Percentiles rank a stretch among this genome's conserved stretches.
phyloP scores from a whole-genome alignment of 108 stramenopile species.

The Nitzschia sp. region DNA sequence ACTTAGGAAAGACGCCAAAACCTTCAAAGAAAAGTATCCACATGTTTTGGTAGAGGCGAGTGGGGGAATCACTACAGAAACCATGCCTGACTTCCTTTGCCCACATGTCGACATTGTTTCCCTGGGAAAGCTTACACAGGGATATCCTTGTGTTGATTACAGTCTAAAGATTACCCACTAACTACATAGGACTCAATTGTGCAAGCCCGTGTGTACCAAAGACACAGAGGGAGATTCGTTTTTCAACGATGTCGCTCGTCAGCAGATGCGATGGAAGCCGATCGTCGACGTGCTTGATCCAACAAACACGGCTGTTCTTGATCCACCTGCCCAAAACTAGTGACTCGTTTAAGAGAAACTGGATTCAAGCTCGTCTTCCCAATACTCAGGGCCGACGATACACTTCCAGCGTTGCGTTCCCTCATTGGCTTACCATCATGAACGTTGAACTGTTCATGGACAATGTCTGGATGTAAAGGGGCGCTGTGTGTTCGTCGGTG shows the following conservation, averaged over 20 bases:
- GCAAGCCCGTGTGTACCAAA: no score
- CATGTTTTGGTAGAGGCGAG: constrained; percentile 94
- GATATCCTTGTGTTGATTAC: constrained; percentile 94
- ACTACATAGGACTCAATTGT: no score
- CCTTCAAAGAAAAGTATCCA: constrained; percentile 85
- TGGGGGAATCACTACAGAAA: constrained; percentile 96
- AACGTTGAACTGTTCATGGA: neutral
- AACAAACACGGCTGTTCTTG: constrained; percentile 55
- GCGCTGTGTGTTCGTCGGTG: constrained; percentile 45
- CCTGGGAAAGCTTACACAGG: constrained; percentile 97
- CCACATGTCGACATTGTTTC: constrained; percentile 94
- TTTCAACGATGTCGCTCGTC: neutral
- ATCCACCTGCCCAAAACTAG: constrained; percentile 46
- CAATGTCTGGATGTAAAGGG: constrained; percentile 12
- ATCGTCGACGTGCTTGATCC: constrained; percentile 48
- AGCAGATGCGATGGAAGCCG: constrained; percentile 38
- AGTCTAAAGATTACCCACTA: constrained; percentile 85
- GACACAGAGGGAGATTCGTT: no score
- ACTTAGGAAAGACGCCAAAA: constrained; percentile 74
- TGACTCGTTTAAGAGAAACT: constrained; percentile 37
- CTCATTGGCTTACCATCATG: neutral
- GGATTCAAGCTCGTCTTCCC: neutral
- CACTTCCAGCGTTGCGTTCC: neutral
- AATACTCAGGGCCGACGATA: neutral
- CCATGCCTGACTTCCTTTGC: constrained; percentile 79